Evolutionary conservation across 495 filamentous ascomycete species (phyloP), one percentile per base, ranked within the genome.

Genomic region (Amphirosellinia nigrospora): DNA sequence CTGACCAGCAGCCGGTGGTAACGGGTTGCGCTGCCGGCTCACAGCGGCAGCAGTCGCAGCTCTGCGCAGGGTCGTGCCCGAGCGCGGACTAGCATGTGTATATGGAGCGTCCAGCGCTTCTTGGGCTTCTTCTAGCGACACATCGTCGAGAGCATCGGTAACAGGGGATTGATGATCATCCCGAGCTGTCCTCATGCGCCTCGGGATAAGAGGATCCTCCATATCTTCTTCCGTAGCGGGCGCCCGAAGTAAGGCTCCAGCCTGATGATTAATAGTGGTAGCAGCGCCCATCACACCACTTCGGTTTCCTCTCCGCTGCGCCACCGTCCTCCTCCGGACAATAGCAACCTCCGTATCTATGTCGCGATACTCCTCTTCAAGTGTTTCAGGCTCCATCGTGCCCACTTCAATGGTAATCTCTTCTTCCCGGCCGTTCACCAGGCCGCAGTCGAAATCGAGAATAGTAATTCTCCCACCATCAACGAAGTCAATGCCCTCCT

Each of bases 311-410:
- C 83, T 82, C 58, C 84, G 81, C 55, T 89, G 87, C 3, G 88
- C 87, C 21, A 90, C 87, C 15, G 93, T 95, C 69, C 93, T 83
- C 68, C 92, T 85, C 71, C 93, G 88, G 59, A 91, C 92, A 69
- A 96, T 87, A 70, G 93, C 93, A 28, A 96, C 92, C 77, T 95
- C 93, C 3, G 89, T 88, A 70, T 92, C 93, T 63, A 94, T 84
- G 73, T 93, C 93, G 19, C 90, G 87, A 65, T 90, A 86, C 70
- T 92, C 91, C 73, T 96, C 93, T 75, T 88, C 86, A 1, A 96
- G 80, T 2, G 88, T 81, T 79, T 92, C 91, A 15, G 89, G 89
- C 64, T 86, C 87, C 50, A 84, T 85, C 55, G 89, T 88, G 4
- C 93, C 93, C 65, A 96, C 87, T 77, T 96, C 93, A 70, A 96